These are phyloP conservation scores for Pholiota microspora DNA, from an alignment of 768 basidiomycete genomes.

Conservation along the genomic window DNA sequence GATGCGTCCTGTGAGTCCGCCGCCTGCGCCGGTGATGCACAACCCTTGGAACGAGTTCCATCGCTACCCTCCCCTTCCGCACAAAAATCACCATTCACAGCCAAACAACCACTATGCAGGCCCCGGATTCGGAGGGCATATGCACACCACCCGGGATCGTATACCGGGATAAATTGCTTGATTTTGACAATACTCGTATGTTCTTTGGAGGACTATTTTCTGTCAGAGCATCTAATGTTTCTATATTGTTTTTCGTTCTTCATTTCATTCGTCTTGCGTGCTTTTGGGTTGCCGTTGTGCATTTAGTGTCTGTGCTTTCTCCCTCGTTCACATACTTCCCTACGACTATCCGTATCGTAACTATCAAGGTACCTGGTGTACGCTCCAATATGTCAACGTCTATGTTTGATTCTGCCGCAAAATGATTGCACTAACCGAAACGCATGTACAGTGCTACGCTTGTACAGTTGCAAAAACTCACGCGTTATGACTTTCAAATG, in stretches of 20 bases:
- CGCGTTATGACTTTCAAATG: too few species aligned
- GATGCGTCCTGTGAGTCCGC: constrained; percentile 8
- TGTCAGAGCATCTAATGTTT: not conserved
- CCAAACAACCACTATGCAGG: constrained; percentile 3
- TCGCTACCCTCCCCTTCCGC: not conserved
- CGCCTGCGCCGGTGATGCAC: constrained; percentile 3
- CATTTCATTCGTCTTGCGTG: not conserved
- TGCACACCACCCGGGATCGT: constrained; percentile 14
- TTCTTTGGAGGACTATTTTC: not conserved
- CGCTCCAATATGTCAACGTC: not conserved
- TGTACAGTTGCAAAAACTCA: too few species aligned
- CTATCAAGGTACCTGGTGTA: constrained; percentile 8
- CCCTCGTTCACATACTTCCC: not conserved
- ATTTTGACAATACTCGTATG: not conserved
- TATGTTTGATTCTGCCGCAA: too few species aligned
- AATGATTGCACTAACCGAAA: too few species aligned
- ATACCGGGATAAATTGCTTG: constrained; percentile 5
- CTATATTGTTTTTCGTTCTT: not conserved
- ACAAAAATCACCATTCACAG: not conserved
- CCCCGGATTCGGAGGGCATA: constrained; percentile 8
- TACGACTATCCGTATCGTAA: constrained; percentile 1
- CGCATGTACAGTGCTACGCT: too few species aligned
- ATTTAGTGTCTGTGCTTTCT: not conserved
- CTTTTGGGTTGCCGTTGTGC: not conserved
- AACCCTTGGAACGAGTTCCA: constrained; percentile 7